Conservation (phyloP, 257 asterid species). For the Buddleja alternifolia region DNA sequence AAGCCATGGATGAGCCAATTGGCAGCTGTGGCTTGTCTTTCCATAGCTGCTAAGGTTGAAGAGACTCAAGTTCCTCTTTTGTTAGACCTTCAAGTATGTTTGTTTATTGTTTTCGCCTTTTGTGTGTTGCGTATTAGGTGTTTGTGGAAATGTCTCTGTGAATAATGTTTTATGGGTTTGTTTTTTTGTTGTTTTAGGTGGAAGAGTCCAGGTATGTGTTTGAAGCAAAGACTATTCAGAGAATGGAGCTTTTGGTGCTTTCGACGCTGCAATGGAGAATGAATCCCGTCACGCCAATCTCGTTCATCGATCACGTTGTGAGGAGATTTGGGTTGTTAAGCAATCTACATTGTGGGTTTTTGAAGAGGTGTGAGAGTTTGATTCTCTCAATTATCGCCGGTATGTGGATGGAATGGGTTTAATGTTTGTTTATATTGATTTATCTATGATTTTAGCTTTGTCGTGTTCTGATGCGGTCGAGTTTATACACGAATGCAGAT, state of each 20-base stretch:
- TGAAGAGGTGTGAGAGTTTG: constrained; percentile 56
- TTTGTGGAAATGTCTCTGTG: constrained; percentile 34
- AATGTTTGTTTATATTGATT: neutral
- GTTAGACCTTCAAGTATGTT: constrained; percentile 72
- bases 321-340: constrained; percentile 62
- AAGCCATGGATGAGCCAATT: constrained; percentile 93
- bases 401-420: constrained; percentile 34
- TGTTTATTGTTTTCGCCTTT: neutral
- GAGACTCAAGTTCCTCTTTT: constrained; percentile 85
- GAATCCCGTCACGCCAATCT: constrained; percentile 81
- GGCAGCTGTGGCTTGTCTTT: constrained; percentile 83
- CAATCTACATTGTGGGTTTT: constrained; percentile 56
- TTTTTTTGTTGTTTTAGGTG: constrained; percentile 47
- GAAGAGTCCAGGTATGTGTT: constrained; percentile 69
- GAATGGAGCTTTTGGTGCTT: constrained; percentile 85
- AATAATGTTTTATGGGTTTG: neutral
- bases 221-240: constrained; percentile 80
- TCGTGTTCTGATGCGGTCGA: constrained; percentile 5
- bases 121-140: constrained; percentile 23
- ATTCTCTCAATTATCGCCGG: constrained; percentile 66
- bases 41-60: constrained; percentile 89
- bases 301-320: constrained; percentile 71
- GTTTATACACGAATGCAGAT: constrained; percentile 46
- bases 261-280: constrained; percentile 79
- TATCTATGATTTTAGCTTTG: neutral